Evolutionary conservation across 2,329 filamentous ascomycete species (phyloP).

Genomic region (Pestalotiopsis sp.): DNA sequence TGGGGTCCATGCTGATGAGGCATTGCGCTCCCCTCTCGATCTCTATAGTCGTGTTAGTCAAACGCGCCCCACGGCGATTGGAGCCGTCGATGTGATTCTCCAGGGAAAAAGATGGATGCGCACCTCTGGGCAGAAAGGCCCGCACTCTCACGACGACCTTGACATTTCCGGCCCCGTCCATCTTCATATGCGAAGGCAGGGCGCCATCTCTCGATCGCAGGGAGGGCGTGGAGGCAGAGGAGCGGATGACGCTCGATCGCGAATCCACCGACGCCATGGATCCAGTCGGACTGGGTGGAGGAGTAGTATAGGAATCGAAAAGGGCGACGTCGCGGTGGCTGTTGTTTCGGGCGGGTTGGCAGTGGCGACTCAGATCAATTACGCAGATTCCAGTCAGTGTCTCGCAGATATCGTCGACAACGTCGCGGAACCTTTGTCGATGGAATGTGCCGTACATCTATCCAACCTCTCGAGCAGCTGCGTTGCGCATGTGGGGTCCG

Average conservation of each 20-base stretch:
- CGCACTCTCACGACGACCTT: constrained; percentile 81
- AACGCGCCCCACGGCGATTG: background rate
- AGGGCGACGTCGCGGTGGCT: background rate
- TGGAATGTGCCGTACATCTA: constrained; percentile 26
- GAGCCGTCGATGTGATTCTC: too few relatives aligned
- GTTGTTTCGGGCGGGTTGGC: background rate
- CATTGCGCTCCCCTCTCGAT: constrained; percentile 80
- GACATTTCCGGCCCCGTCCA: constrained; percentile 74
- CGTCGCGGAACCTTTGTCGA: constrained; percentile 25
- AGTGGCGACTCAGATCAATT: background rate
- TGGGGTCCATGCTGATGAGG: constrained; percentile 88
- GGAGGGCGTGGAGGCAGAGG: constrained; percentile 78
- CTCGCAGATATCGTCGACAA: constrained; percentile 22
- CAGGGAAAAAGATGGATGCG: constrained; percentile 17
- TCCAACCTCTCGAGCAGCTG: background rate
- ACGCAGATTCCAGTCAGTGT: constrained; percentile 9
- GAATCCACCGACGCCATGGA: background rate
- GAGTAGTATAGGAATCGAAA: background rate
- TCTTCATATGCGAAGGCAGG: constrained; percentile 57
- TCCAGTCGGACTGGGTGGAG: constrained; percentile 28
- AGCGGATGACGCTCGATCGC: constrained; percentile 40
- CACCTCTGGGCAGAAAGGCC: constrained; percentile 79
- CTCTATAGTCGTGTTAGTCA: constrained; percentile 56
- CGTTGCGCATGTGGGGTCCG: background rate
- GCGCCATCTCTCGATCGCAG: constrained; percentile 73